Evolutionary conservation across 768 basidiomycete genomes (phyloP).

Genomic region (Tylopilus rubrobrunneus): DNA sequence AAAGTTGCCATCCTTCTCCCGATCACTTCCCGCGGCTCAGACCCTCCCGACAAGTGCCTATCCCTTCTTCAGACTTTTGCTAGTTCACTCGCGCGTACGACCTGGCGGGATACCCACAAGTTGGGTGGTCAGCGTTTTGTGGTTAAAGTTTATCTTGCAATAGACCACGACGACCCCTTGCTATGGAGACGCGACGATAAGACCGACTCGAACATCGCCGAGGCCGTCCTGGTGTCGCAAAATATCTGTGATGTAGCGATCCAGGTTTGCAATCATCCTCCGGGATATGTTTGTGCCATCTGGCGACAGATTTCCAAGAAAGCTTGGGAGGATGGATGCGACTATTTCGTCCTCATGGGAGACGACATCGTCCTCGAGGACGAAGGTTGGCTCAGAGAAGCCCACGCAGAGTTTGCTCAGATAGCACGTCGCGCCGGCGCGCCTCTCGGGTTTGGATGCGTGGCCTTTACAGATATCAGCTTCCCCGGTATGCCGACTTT

Average conservation of each 20-base stretch:
- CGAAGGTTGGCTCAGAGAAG: constrained; percentile 48
- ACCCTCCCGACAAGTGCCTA: constrained; percentile 37
- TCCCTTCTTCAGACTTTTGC: constrained; percentile 41
- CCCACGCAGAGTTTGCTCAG: constrained; percentile 36
- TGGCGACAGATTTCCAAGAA: constrained; percentile 48
- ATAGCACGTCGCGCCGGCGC: constrained; percentile 29
- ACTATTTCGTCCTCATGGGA: constrained; percentile 52
- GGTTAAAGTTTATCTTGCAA: constrained; percentile 47
- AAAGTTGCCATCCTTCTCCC: constrained; percentile 55
- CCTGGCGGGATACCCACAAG: constrained; percentile 38
- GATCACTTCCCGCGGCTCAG: constrained; percentile 48
- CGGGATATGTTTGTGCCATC: constrained; percentile 48
- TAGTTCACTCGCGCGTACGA: constrained; percentile 42
- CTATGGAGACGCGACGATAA: constrained; percentile 25
- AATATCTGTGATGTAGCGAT: constrained; percentile 37
- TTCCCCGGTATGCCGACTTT: constrained; percentile 65
- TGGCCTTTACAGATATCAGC: constrained; percentile 51
- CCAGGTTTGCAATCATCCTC: constrained; percentile 37
- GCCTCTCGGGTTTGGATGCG: constrained; percentile 51
- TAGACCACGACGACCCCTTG: constrained; percentile 47
- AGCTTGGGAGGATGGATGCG: constrained; percentile 46
- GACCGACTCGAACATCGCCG: constrained; percentile 30
- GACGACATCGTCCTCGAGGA: constrained; percentile 52
- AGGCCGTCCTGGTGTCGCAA: constrained; percentile 32
- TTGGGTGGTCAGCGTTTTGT: constrained; percentile 32